phyloP scores from a whole-genome alignment of 768 basidiomycete genomes.

The Termitomyces sp. region DNA sequence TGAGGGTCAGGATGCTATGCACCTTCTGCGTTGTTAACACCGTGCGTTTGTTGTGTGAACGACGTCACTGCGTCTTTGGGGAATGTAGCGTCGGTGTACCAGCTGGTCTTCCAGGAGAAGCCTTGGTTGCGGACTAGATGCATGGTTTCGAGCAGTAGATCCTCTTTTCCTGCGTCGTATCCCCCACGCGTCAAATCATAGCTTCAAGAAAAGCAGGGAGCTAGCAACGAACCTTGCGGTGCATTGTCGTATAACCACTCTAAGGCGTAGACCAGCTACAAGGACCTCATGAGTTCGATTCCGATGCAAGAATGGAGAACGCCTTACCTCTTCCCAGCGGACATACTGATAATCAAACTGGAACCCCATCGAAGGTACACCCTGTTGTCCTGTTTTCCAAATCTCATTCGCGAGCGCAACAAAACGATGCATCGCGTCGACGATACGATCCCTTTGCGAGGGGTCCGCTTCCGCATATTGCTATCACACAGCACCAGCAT shows the following conservation, averaged over 20 bases:
- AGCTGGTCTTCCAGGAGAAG: conserved; percentile 38
- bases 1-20: neutral
- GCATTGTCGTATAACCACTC: conserved; percentile 40
- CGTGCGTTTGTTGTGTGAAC: conserved; percentile 33
- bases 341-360: conserved; percentile 40
- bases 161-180: conserved; percentile 26
- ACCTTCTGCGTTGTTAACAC: conserved; percentile 39
- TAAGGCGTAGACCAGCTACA: conserved; percentile 30
- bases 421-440: conserved; percentile 35
- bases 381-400: conserved; percentile 32
- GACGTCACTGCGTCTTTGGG: conserved; percentile 26
- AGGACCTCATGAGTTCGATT: neutral
- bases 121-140: conserved; percentile 33
- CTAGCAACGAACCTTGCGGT: conserved; percentile 26
- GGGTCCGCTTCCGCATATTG: conserved; percentile 42
- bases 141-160: conserved; percentile 36
- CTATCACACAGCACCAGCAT: conserved; percentile 13
- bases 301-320: neutral
- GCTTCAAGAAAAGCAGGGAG: neutral
- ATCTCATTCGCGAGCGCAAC: conserved; percentile 28
- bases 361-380: conserved; percentile 32
- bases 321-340: conserved; percentile 36
- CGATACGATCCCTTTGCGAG: conserved; percentile 29
- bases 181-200: neutral
- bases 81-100: conserved; percentile 34